These are phyloP conservation scores for Glycine tomentella DNA, from an alignment of 306 rosid species.

Conservation along the genomic window DNA sequence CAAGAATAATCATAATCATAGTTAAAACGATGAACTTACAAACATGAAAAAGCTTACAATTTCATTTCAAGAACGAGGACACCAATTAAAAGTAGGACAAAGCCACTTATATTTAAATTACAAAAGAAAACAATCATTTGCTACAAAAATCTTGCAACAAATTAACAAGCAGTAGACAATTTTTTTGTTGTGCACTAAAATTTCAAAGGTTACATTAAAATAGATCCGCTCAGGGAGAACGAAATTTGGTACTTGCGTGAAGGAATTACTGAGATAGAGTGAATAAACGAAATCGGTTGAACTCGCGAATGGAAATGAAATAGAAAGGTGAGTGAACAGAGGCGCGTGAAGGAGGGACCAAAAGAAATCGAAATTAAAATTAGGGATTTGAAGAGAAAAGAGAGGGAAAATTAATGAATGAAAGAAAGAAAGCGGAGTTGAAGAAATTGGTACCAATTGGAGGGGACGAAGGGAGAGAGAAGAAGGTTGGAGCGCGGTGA, in stretches of 20 bases:
- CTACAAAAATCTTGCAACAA: neutral
- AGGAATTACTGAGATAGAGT: neutral
- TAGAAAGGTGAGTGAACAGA: neutral
- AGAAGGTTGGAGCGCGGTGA: neutral
- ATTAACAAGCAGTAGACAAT: neutral
- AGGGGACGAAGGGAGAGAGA: neutral
- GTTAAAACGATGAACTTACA: no score
- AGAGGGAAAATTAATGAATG: neutral
- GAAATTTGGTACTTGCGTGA: constrained; percentile 2
- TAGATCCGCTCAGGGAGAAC: constrained; percentile 2
- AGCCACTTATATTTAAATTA: neutral
- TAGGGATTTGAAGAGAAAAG: neutral
- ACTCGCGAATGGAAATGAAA: neutral
- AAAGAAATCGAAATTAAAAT: neutral
- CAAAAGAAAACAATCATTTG: neutral
- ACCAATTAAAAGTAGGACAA: neutral
- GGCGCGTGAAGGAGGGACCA: constrained; percentile 1
- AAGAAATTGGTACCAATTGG: constrained; percentile 1
- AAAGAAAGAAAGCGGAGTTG: neutral
- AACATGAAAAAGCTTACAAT: no score
- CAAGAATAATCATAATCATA: neutral
- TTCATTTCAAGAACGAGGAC: no score
- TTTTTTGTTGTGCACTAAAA: neutral
- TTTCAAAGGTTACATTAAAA: neutral
- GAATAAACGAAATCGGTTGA: constrained; percentile 22